Base-by-base conservation (phyloP, 192 early-diverging fungal species). In the Coemansia sp. region DNA sequence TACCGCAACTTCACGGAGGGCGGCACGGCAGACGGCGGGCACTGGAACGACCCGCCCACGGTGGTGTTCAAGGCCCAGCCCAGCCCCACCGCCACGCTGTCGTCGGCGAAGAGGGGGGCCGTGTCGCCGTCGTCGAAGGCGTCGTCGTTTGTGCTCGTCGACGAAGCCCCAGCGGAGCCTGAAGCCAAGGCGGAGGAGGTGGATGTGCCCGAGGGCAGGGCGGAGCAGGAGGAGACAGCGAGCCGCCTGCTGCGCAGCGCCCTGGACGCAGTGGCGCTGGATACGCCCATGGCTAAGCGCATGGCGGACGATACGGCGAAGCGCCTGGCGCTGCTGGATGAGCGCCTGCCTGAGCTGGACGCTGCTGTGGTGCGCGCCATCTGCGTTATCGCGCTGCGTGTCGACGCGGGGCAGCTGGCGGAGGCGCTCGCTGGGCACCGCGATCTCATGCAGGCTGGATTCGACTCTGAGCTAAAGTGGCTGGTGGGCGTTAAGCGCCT, bases 41-140 rank as follows among this genome's bases (percentile, higher is more conserved):
- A 85, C 68, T 85, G 83, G 83, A 85, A 85, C 60, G 83, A 85
- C 66, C 83, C 83, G 42, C 79, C 83, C 44, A 70, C 77, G 4
- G 59, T 70, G 3, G 73, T 80, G 2, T 84, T 84, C 67, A 73
- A 76, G 50, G 42, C 40, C 4, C 66, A 73, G 40, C 19, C 53
- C 56, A 29, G 59, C 45, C 11, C 27, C 16, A 4, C 2, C 35
- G 40, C 6, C 46, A n/a, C 44, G 11, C 34, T 8, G 34, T 41
- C 42, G 42, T 45, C 51, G 31, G 54, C 16, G 8, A 69, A 48
- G 35, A 45, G 33, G 41, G 69, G 53, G 39, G 40, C 62, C 0
- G 63, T 45, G 42, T 50, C 46, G 34, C 42, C 63, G 1, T 37
- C 63, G 8, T 59, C 63, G 19, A 62, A 61, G 40, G 62, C 62